A percentile compares a stretch with the other conserved stretches of the same genome.
Evolutionary conservation across 179 eudicot genomes (phyloP).

Genomic region (Silene noctiflora): DNA sequence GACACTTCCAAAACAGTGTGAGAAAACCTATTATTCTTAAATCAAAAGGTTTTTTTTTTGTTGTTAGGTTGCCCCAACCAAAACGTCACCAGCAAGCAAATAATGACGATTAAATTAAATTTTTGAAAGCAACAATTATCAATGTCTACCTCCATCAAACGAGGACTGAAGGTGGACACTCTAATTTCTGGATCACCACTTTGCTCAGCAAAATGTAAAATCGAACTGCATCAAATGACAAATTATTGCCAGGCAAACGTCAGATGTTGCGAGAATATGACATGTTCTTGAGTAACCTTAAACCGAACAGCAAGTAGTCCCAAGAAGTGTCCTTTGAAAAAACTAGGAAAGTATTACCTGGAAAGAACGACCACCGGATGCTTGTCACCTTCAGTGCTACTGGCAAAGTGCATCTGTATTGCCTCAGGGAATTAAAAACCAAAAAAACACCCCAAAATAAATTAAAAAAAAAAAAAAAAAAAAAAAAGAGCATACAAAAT

Average conservation of each 20-base stretch:
- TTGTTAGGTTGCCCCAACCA: neutral
- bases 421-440: no score
- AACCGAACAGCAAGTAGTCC: neutral
- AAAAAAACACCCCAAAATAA: no score
- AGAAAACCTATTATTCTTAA: neutral
- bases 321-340: neutral
- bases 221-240: conserved; percentile 55
- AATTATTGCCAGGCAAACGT: conserved; percentile 11
- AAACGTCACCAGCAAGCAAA: conserved; percentile 8
- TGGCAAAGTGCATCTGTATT: conserved; percentile 55
- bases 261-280: conserved; percentile 4
- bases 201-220: conserved; percentile 80
- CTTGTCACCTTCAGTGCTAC: conserved; percentile 55
- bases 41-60: no score
- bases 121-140: neutral
- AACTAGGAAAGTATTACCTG: conserved; percentile 40
- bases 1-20: neutral
- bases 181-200: conserved; percentile 72
- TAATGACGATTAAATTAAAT: neutral
- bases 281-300: neutral
- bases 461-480: no score
- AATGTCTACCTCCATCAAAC: conserved; percentile 83
- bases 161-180: conserved; percentile 83
- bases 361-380: conserved; percentile 80
- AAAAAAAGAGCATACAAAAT: no score